A percentile compares a stretch with the other conserved stretches of the same genome.
Conservation (phyloP, 306 rosid genomes). For the Trichosanthes cucumerina region DNA sequence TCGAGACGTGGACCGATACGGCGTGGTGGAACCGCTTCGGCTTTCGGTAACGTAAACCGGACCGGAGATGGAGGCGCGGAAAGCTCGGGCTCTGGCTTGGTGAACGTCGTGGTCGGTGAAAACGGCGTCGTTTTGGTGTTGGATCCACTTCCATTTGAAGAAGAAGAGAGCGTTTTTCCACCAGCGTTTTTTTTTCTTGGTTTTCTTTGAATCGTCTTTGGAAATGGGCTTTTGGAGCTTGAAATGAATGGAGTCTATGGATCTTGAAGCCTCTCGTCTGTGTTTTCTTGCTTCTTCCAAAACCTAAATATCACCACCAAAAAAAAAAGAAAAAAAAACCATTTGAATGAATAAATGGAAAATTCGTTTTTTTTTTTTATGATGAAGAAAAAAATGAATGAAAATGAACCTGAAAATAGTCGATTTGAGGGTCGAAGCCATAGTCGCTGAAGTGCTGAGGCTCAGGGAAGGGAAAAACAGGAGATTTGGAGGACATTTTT, state of each 20-base stretch:
- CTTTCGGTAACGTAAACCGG: constrained; percentile 76
- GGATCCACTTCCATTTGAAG: constrained; percentile 64
- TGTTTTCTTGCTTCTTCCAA: constrained; percentile 80
- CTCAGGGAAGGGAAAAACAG: constrained; percentile 68
- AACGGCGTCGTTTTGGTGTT: neutral
- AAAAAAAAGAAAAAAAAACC: neutral
- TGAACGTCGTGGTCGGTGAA: constrained; percentile 39
- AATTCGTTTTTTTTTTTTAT: too few relatives aligned
- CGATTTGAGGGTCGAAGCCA: constrained; percentile 89
- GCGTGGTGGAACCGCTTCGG: constrained; percentile 55
- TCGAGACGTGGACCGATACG: constrained; percentile 37
- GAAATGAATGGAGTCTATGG: constrained; percentile 79
- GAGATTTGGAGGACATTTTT: constrained; percentile 59
- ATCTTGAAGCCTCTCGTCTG: constrained; percentile 50
- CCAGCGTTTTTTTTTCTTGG: constrained; percentile 49
- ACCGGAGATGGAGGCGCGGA: constrained; percentile 69
- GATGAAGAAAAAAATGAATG: too few relatives aligned
- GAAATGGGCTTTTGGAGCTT: constrained; percentile 80
- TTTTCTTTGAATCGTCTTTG: constrained; percentile 52
- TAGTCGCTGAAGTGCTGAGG: constrained; percentile 94
- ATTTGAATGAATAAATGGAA: neutral
- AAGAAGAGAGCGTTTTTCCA: constrained; percentile 65
- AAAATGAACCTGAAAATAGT: constrained; percentile 65
- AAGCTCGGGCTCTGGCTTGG: constrained; percentile 61
- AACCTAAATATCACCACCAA: constrained; percentile 25